Conservation (phyloP, 352 stramenopile genomes). For the Pythium vanterpoolii region DNA sequence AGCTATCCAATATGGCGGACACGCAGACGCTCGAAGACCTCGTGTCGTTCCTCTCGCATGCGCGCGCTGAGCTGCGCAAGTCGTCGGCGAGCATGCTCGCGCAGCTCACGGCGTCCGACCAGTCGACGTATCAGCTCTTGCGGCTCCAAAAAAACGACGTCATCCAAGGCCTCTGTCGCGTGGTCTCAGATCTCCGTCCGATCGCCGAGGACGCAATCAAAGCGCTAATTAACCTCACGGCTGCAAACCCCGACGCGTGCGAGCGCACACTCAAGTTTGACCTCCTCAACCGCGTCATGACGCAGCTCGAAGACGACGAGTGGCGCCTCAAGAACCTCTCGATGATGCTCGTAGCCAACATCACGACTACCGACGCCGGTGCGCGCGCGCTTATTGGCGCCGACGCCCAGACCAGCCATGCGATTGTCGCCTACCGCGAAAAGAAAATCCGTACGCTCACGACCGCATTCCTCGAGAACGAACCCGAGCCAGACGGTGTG, state of each 20-base stretch:
- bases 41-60: slow-evolving; percentile 77
- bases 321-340: slow-evolving; percentile 81
- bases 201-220: slow-evolving; percentile 87
- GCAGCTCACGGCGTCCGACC: slow-evolving; percentile 81
- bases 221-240: slow-evolving; percentile 84
- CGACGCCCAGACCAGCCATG: slow-evolving; percentile 42
- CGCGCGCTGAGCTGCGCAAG: slow-evolving; percentile 82
- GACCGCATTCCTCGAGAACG: slow-evolving; percentile 60
- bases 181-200: slow-evolving; percentile 80
- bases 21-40: slow-evolving; percentile 81
- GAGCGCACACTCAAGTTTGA: slow-evolving; percentile 77
- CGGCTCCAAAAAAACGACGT: slow-evolving; percentile 69
- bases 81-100: slow-evolving; percentile 78
- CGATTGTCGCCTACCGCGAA: slow-evolving; percentile 56
- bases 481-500: slow-evolving; percentile 75
- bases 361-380: slow-evolving; percentile 68
- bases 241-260: slow-evolving; percentile 56
- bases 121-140: slow-evolving; percentile 74
- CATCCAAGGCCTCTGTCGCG: slow-evolving; percentile 69
- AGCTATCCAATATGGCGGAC: slow-evolving; percentile 30
- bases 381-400: slow-evolving; percentile 65
- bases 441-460: slow-evolving; percentile 80
- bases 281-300: slow-evolving; percentile 85
- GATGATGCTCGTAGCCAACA: slow-evolving; percentile 88
- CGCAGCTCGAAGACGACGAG: slow-evolving; percentile 75